These are phyloP conservation scores for Wickerhamomyces sydowiorum DNA, from an alignment of 805 yeast species.

Conservation along the genomic window DNA sequence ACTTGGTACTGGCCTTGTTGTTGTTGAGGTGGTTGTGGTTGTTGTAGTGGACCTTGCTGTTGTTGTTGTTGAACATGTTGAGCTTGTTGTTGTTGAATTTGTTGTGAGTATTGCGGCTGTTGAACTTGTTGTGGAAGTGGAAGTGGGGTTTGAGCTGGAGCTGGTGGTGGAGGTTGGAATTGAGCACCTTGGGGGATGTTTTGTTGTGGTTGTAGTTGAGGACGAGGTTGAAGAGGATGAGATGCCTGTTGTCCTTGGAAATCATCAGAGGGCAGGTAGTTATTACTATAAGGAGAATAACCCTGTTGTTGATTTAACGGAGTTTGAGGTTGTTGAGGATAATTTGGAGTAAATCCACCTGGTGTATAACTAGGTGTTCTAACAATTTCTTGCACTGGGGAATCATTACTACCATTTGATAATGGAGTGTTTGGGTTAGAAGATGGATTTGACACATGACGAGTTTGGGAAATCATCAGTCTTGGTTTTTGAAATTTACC, in stretches of 20 bases:
- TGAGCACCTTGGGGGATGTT: conserved; percentile 4
- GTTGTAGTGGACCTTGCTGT: conserved; percentile 9
- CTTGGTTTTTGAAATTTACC: conserved; percentile 1
- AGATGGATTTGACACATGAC: conserved; percentile 3
- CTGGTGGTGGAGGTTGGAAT: conserved; percentile 5
- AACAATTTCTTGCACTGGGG: conserved; percentile 19
- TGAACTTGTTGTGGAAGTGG: conserved; percentile 2
- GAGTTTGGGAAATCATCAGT: conserved; percentile 4
- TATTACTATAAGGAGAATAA: conserved; percentile 1
- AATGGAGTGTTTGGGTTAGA: not conserved
- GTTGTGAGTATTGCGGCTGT: conserved; percentile 1
- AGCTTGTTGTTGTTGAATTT: conserved; percentile 7
- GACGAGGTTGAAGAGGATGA: conserved; percentile 2
- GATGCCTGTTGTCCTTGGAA: not conserved
- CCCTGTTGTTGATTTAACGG: not conserved
- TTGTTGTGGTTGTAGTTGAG: conserved; percentile 5
- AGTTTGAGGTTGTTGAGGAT: not conserved
- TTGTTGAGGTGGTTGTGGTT: conserved; percentile 4
- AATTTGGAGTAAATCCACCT: not conserved
- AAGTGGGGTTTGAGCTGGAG: no score
- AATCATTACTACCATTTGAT: conserved; percentile 6
- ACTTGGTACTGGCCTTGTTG: not conserved
- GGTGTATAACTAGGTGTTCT: conserved; percentile 8
- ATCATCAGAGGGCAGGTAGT: not conserved
- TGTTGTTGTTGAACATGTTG: conserved; percentile 11